Base-by-base conservation (phyloP, 2,329 filamentous ascomycete species). In the Trichoderma lentiforme region DNA sequence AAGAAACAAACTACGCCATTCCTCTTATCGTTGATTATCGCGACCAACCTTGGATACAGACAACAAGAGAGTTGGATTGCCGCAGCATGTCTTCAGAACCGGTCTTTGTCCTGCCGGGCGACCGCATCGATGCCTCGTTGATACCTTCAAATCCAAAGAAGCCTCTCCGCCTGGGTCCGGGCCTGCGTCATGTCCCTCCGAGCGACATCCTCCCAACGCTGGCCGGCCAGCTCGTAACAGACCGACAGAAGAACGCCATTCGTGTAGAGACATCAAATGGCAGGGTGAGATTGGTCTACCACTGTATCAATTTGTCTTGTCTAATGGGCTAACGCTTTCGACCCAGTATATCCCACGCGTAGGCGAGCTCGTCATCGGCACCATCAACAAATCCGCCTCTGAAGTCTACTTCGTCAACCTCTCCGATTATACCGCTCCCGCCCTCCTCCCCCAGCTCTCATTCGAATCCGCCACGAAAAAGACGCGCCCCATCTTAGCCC, bases 381-480 rank as follows among this genome's bases (percentile, higher is more conserved):
- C 93, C 75, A 87, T 98, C 76, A 89, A 93, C 78, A 92, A 91
- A 80, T 91, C 90, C 70, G 88, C 90, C 65, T 85, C 87, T 71
- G 96, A 98, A 76, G 88, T 89, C 79, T 98, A 93, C 86, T 91
- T 92, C 81, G 94, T 94, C 80, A 86, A 87, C 76, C 86, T 98
- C 68, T 92, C 93, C 32, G 86, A 90, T 70, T 87, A 90, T 78
- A 87, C 88, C 4, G 78, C 86, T 2, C 83, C 88, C 72, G 94
- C 93, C 1, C 85, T 93, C 21, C 89, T 98, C 1, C 94, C 93
- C 0, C 93, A 97, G 75, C 87, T 98, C 24, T 90, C 94, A n/a
- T 99, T 99, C 80, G 95, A 98, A 82, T 90, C 91, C 74, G 96
- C 94, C 21, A 94, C 92, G 58, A 96, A 95, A 82, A 98, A 98